A percentile compares a stretch with the other conserved stretches of the same genome.
Conservation (phyloP, 73 alveolate genomes). For the Tetrahymena malaccensis region DNA sequence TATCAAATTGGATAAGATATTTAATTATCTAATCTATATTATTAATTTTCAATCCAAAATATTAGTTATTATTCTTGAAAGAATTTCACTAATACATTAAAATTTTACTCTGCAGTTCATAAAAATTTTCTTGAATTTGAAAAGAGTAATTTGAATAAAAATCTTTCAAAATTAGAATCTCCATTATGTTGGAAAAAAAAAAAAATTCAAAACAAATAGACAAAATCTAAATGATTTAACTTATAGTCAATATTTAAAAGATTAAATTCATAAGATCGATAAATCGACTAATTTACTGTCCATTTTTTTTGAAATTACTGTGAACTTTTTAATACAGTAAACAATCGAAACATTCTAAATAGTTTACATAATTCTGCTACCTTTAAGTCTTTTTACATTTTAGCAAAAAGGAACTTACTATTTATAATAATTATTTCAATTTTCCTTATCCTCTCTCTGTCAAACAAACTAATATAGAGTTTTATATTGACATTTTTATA, state of each 20-base stretch:
- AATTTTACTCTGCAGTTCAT: neutral
- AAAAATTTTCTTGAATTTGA: neutral
- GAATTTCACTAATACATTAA: neutral
- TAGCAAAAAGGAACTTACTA: neutral
- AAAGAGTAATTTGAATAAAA: too few relatives aligned
- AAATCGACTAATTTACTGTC: neutral
- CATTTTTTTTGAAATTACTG: neutral
- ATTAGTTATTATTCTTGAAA: neutral
- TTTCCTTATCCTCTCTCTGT: too few relatives aligned
- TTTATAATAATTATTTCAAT: neutral
- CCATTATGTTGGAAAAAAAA: too few relatives aligned
- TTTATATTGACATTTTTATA: too few relatives aligned
- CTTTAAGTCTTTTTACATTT: too few relatives aligned
- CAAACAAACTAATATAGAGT: neutral
- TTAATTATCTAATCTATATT: neutral
- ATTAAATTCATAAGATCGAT: too few relatives aligned
- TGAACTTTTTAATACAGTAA: neutral
- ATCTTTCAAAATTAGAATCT: neutral
- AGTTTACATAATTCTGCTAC: neutral
- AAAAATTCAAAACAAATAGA: neutral
- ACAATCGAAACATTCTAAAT: neutral
- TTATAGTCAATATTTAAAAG: neutral
- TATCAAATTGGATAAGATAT: neutral
- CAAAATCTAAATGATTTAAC: neutral
- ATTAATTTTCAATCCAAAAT: neutral